These are phyloP conservation scores for Pyrus hybrid DNA, from an alignment of 331 rosid species.

Conservation along the genomic window DNA sequence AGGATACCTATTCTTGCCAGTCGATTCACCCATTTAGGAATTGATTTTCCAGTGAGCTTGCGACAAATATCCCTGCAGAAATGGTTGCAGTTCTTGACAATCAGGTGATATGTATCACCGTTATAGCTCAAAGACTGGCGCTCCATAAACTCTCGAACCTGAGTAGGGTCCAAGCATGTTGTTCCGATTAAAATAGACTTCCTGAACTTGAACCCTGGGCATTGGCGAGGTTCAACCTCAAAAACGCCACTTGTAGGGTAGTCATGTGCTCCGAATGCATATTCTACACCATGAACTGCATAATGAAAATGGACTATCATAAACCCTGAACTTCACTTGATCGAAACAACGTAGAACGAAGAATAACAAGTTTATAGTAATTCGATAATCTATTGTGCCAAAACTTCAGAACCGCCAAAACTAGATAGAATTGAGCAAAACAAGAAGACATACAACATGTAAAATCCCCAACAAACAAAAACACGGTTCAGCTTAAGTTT, in stretches of 20 bases:
- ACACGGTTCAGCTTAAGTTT: not conserved
- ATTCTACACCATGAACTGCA: slow-evolving; percentile 90
- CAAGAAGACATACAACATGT: not conserved
- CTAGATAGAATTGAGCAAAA: not conserved
- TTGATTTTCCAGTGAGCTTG: slow-evolving; percentile 83
- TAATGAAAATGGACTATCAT: slow-evolving; percentile 22
- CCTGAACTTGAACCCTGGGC: slow-evolving; percentile 97
- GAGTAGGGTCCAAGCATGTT: slow-evolving; percentile 58
- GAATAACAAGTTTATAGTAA: not conserved
- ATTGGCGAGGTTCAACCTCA: slow-evolving; percentile 95
- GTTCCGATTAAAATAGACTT: slow-evolving; percentile 87
- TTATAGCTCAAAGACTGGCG: slow-evolving; percentile 47
- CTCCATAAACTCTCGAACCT: slow-evolving; percentile 96
- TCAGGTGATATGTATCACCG: slow-evolving; percentile 79
- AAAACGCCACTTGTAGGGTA: slow-evolving; percentile 92
- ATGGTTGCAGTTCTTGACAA: slow-evolving; percentile 94
- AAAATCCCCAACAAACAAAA: no score
- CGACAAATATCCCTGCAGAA: slow-evolving; percentile 91
- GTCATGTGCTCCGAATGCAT: slow-evolving; percentile 98
- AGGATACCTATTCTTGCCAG: slow-evolving; percentile 84
- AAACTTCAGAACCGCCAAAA: not conserved
- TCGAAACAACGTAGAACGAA: not conserved
- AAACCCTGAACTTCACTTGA: not conserved
- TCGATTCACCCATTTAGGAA: slow-evolving; percentile 96
- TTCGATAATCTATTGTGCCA: not conserved